These are phyloP conservation scores for Fusarium sororula DNA, from an alignment of 2,329 filamentous ascomycete species.

Conservation along the genomic window DNA sequence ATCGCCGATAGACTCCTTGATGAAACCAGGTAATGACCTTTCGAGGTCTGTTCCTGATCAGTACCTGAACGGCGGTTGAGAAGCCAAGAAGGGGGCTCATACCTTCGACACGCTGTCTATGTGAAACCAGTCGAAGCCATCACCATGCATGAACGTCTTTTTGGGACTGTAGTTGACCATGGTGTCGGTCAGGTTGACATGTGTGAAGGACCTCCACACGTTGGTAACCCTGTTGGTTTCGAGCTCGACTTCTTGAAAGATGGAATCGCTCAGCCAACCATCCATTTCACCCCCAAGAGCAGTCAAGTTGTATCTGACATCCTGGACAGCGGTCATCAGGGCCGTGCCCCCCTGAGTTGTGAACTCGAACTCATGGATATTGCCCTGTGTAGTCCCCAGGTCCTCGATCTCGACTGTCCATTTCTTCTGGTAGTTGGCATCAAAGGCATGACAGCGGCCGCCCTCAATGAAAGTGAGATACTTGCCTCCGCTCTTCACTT, in stretches of 20 bases:
- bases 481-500: constrained; percentile 18
- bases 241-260: constrained; percentile 38
- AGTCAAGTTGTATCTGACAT: constrained; percentile 37
- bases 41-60: constrained; percentile 29
- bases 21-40: constrained; percentile 48
- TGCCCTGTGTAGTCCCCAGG: constrained; percentile 21
- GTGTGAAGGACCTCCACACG: constrained; percentile 40
- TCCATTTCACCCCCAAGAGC: constrained; percentile 31
- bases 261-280: constrained; percentile 34
- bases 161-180: constrained; percentile 28
- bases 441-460: constrained; percentile 31
- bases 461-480: constrained; percentile 39
- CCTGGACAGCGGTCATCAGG: constrained; percentile 37
- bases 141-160: constrained; percentile 28
- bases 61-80: neutral
- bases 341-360: constrained; percentile 26
- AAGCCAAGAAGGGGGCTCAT: neutral
- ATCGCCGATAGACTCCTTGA: constrained; percentile 44
- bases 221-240: constrained; percentile 35
- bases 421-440: constrained; percentile 33
- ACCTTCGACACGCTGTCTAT: constrained; percentile 43
- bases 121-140: constrained; percentile 44
- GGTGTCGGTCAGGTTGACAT: constrained; percentile 33
- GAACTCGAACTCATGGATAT: constrained; percentile 40
- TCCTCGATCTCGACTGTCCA: constrained; percentile 28